Conservation (phyloP, 495 filamentous ascomycete species). For the Collariella sp. region DNA sequence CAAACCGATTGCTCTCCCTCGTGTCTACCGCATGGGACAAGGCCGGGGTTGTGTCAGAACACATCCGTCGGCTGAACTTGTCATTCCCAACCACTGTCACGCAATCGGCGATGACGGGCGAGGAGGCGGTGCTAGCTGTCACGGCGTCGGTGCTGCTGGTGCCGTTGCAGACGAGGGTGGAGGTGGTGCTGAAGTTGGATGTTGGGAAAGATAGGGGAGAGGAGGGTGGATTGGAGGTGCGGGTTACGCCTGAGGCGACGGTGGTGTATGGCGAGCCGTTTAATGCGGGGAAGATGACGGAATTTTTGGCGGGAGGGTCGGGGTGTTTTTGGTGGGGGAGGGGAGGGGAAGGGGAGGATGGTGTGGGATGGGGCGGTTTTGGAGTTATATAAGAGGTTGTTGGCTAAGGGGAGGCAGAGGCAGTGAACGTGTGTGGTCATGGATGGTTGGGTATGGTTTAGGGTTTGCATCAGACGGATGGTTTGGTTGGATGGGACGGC, state of each 20-base stretch:
- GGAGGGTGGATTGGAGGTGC: constrained; percentile 31
- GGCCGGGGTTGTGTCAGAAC: constrained; percentile 42
- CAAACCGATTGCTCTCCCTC: constrained; percentile 46
- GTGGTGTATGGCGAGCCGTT: constrained; percentile 63
- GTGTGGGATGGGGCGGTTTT: constrained; percentile 48
- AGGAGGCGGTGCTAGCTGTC: constrained; percentile 45
- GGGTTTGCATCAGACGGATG: neutral
- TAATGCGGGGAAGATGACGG: constrained; percentile 52
- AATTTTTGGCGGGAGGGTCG: constrained; percentile 47
- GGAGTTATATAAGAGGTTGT: constrained; percentile 48
- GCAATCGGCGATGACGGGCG: constrained; percentile 28
- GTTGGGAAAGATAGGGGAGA: constrained; percentile 42
- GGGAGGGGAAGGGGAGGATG: constrained; percentile 25
- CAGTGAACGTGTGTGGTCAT: too few relatives aligned
- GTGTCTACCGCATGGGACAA: constrained; percentile 54
- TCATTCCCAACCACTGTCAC: constrained; percentile 45
- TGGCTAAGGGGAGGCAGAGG: constrained; percentile 38
- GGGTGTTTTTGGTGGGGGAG: constrained; percentile 22
- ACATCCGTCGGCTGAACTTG: constrained; percentile 47
- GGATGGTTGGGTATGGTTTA: neutral
- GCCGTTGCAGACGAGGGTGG: constrained; percentile 52
- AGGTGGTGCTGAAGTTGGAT: constrained; percentile 36
- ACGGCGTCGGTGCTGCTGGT: constrained; percentile 46
- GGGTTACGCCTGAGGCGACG: constrained; percentile 36
- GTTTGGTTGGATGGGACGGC: neutral